These are phyloP conservation scores for Pyronema omphalodes DNA, from an alignment of 495 filamentous ascomycete genomes.

Conservation along the genomic window DNA sequence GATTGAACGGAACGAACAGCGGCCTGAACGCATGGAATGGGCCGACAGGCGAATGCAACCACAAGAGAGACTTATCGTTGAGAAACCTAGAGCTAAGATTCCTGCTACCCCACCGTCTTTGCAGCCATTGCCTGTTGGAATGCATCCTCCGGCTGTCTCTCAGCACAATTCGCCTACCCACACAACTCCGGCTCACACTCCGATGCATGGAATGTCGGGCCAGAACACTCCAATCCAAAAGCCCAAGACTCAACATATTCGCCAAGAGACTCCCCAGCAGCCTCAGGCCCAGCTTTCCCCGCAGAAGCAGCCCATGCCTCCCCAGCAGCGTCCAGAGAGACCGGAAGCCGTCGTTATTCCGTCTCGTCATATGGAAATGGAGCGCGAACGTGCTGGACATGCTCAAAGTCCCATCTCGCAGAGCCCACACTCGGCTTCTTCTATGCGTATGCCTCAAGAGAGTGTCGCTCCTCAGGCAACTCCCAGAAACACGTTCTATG, in stretches of 20 bases:
- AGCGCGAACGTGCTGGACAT: not conserved
- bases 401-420: not conserved
- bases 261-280: not conserved
- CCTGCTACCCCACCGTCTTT: constrained; percentile 1
- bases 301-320: not conserved
- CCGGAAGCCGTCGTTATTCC: not conserved
- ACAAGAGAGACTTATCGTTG: not conserved
- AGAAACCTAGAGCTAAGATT: not conserved
- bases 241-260: not conserved
- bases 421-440: not conserved
- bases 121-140: constrained; percentile 2
- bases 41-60: not conserved
- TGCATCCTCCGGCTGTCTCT: constrained; percentile 1
- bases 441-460: not conserved
- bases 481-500: not conserved
- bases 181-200: not conserved
- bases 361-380: not conserved
- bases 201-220: not conserved
- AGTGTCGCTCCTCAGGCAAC: not conserved
- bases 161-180: not conserved
- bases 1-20: not conserved
- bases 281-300: not conserved
- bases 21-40: not conserved
- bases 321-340: not conserved
- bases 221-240: not conserved